These are phyloP conservation scores for Botrytis squamosa DNA, from an alignment of 2,329 filamentous ascomycete species.

Conservation along the genomic window DNA sequence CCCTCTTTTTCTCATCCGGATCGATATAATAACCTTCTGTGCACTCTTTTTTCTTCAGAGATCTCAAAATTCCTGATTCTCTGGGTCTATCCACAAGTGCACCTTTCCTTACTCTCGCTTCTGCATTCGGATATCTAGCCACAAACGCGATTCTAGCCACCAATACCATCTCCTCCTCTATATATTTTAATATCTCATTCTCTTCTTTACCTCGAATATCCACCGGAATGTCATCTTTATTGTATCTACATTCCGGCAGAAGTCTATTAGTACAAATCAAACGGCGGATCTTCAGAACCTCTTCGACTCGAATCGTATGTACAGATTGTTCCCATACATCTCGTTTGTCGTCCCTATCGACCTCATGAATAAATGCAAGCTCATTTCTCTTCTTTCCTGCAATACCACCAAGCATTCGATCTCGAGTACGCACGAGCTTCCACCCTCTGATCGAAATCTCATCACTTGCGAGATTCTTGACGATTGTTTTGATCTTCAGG, in stretches of 20 bases:
- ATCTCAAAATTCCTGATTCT: constrained; percentile 1
- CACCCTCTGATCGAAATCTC: constrained; percentile 44
- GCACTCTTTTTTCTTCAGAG: neutral
- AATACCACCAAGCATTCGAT: constrained; percentile 36
- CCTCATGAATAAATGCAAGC: constrained; percentile 43
- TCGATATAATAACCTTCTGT: neutral
- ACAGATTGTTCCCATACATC: constrained; percentile 40
- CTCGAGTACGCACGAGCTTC: constrained; percentile 40
- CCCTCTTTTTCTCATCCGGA: neutral
- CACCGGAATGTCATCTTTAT: constrained; percentile 21
- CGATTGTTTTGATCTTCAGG: constrained; percentile 40
- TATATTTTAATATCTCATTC: neutral
- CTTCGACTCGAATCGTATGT: constrained; percentile 43
- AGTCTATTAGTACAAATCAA: constrained; percentile 56
- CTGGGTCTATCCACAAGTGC: neutral
- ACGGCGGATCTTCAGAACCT: constrained; percentile 43
- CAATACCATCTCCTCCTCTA: constrained; percentile 17
- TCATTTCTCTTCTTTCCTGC: constrained; percentile 45
- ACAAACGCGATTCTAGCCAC: constrained; percentile 20
- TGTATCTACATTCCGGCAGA: constrained; percentile 41
- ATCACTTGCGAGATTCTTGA: constrained; percentile 17
- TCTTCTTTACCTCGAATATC: constrained; percentile 6
- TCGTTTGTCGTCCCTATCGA: constrained; percentile 41
- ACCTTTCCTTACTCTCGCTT: neutral
- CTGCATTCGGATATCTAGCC: constrained; percentile 6